Conservation (phyloP, 129 eudicot genomes). For the Chrysanthemum lavandulifolium region DNA sequence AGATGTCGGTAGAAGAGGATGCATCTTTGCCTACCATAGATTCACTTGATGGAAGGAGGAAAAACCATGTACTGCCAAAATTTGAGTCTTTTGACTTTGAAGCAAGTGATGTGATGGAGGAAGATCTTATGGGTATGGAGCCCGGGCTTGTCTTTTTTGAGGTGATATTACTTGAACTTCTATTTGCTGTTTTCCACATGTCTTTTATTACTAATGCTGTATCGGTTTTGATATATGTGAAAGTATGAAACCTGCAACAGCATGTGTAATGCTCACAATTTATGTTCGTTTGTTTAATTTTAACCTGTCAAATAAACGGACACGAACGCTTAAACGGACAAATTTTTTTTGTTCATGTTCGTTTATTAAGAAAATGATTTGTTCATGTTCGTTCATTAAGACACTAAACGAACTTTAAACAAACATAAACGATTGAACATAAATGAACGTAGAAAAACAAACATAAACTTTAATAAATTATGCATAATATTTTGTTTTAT, state of each 20-base stretch:
- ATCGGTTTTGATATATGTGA: neutral
- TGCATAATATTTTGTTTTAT: too few relatives aligned
- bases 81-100: conserved; percentile 82
- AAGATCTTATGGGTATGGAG: conserved; percentile 87
- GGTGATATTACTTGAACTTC: conserved; percentile 44
- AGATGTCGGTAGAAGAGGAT: conserved; percentile 27
- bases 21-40: conserved; percentile 30
- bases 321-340: too few relatives aligned
- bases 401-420: too few relatives aligned
- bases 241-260: conserved; percentile 3
- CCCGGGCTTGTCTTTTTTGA: conserved; percentile 98
- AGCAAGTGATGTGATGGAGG: conserved; percentile 89
- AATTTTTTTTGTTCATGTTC: too few relatives aligned
- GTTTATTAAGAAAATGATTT: too few relatives aligned
- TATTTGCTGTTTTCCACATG: conserved; percentile 9
- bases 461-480: too few relatives aligned
- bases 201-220: conserved; percentile 12
- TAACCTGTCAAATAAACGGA: too few relatives aligned
- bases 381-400: too few relatives aligned
- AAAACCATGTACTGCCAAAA: conserved; percentile 50
- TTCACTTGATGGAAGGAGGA: conserved; percentile 30
- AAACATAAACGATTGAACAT: too few relatives aligned
- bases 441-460: too few relatives aligned
- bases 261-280: neutral
- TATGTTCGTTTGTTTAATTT: too few relatives aligned